Base-by-base conservation (phyloP, 179 eudicot genomes). In the Silene noctiflora region DNA sequence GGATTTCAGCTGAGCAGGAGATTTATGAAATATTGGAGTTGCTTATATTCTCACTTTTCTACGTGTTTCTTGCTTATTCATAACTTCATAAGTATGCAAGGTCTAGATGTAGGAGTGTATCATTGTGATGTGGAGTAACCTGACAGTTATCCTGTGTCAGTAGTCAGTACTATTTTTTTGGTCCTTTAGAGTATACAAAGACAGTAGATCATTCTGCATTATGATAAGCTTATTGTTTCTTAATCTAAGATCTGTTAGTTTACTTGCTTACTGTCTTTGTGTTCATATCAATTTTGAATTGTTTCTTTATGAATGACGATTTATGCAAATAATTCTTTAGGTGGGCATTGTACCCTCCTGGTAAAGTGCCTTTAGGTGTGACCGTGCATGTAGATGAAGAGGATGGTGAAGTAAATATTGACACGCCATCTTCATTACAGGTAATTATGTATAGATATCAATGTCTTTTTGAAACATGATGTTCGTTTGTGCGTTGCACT, bases 281-380 rank as follows among this genome's bases (percentile, higher is more conserved):
- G 62, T 44, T 74, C 51, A 19, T 56, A 58, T 17, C 27, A 72
- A 9, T 56, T 72, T 67, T 51, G 12, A 25, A 46, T 20, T n/a
- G 25, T 61, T 65, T 46, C 42, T 60, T 17, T 69, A 33, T 62
- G 63, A 55, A 35, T 73, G 35, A 14, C 67, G 11, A 75, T 31
- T 14, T 69, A 71, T 25, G 22, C 21, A 21, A 75, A 20, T 60
- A 25, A 51, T 79, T 25, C 31, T 39, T 71, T 77, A 95, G 99
- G 87, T 95, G 99, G 99, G 99, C 99, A 31, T 73, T 95, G 78
- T 95, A 95, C 88, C 99, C 99, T 77, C 99, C 99, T 35, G 99
- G 99, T 81, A 95, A 88, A 85, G 99, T 95, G 65, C 99, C 99
- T 82, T 84, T 84, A 76, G 99, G 99, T 81, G 99, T 95, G 73